These are phyloP conservation scores for Fallopia convolvulus DNA, from an alignment of 148 eudicot genomes.

Conservation along the genomic window DNA sequence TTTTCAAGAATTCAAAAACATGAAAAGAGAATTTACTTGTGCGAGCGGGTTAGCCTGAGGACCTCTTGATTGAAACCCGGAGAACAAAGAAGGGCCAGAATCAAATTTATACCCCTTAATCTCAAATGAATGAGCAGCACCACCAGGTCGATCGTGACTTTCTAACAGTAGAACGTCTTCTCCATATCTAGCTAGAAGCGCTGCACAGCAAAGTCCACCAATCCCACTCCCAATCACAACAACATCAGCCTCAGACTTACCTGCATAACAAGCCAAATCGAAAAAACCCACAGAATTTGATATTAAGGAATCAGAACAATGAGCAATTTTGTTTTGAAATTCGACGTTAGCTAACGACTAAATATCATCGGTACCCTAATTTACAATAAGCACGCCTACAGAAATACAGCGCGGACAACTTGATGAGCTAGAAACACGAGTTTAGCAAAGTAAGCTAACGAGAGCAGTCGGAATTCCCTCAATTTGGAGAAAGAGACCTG, in stretches of 20 bases:
- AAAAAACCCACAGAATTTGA: not conserved
- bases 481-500: not conserved
- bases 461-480: not conserved
- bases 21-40: conserved; percentile 48
- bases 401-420: not conserved
- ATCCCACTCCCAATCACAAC: conserved; percentile 92
- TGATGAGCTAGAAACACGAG: not conserved
- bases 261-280: conserved; percentile 33
- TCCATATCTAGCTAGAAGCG: conserved; percentile 78
- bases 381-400: not conserved
- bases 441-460: not conserved
- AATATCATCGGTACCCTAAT: not conserved
- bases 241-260: conserved; percentile 86
- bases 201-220: conserved; percentile 87
- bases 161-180: conserved; percentile 83
- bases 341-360: not conserved
- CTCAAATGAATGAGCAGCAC: conserved; percentile 93
- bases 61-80: conserved; percentile 97
- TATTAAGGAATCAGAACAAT: not conserved
- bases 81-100: conserved; percentile 94
- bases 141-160: conserved; percentile 89
- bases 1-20: not conserved
- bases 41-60: conserved; percentile 97
- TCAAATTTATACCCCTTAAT: conserved; percentile 83
- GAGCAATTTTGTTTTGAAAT: not conserved